Evolutionary conservation across 2,329 filamentous ascomycete genomes (phyloP).

Genomic region (Colletotrichum shisoi): DNA sequence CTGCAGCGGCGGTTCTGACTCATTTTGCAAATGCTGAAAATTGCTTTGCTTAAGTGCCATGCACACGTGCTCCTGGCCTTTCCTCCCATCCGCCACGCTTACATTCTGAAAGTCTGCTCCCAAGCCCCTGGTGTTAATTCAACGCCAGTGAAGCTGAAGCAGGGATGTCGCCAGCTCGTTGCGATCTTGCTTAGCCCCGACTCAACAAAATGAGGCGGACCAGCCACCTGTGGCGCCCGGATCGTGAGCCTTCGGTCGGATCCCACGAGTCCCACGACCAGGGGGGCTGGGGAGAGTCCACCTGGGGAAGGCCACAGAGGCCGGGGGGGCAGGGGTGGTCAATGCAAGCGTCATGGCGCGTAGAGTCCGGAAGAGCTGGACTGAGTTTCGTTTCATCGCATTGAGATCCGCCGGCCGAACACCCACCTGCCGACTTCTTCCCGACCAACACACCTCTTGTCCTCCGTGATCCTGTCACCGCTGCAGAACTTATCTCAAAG

Average conservation of each 20-base stretch:
- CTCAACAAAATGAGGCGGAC: background rate
- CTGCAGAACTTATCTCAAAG: constrained; percentile 28
- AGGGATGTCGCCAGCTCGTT: constrained; percentile 2
- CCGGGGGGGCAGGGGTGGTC: constrained; percentile 20
- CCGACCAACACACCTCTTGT: background rate
- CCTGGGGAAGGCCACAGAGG: constrained; percentile 3
- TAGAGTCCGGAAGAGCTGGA: constrained; percentile 26
- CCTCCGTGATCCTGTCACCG: background rate
- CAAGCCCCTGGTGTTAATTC: background rate
- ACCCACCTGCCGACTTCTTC: constrained; percentile 16
- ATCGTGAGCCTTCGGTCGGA: constrained; percentile 20
- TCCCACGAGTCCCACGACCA: constrained; percentile 2
- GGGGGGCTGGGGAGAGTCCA: constrained; percentile 13
- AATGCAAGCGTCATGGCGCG: constrained; percentile 38
- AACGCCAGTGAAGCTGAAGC: background rate
- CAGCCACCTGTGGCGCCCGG: constrained; percentile 35
- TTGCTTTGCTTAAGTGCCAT: too few species aligned
- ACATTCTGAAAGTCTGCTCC: too few species aligned
- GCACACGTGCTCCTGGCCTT: too few species aligned
- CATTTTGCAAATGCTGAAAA: too few species aligned
- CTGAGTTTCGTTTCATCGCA: constrained; percentile 39
- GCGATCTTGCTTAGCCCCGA: background rate
- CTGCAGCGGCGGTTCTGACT: too few species aligned
- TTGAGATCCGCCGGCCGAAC: constrained; percentile 34
- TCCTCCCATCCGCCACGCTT: too few species aligned